These are phyloP conservation scores for Bipolaris oryzae DNA, from an alignment of 2,329 filamentous ascomycete genomes.

Conservation along the genomic window DNA sequence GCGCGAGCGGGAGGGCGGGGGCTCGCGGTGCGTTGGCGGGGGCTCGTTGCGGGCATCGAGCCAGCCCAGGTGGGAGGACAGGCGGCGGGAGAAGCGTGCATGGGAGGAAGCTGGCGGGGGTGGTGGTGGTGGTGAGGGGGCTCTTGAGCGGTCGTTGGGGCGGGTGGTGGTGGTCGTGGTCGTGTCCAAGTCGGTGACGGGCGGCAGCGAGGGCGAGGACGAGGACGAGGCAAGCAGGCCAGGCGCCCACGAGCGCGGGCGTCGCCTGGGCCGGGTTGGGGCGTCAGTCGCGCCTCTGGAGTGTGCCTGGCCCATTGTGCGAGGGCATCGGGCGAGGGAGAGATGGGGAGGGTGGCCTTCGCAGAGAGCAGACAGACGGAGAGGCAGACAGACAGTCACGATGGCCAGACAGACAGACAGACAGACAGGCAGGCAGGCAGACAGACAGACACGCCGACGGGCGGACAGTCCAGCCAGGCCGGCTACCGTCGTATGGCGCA, in stretches of 20 bases:
- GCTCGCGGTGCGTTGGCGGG: constrained; percentile 12
- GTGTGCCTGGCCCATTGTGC: constrained; percentile 48
- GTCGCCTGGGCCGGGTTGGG: constrained; percentile 34
- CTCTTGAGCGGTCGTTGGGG: constrained; percentile 22
- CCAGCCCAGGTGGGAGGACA: constrained; percentile 35
- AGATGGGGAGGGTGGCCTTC: constrained; percentile 18
- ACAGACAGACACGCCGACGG: not conserved
- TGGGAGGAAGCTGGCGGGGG: not conserved
- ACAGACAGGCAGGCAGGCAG: too few species aligned
- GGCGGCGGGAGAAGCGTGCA: constrained; percentile 31
- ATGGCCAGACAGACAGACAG: not conserved
- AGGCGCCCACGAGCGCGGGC: constrained; percentile 44
- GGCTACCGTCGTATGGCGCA: constrained; percentile 7
- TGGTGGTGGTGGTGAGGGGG: constrained; percentile 2
- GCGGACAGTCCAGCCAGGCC: not conserved
- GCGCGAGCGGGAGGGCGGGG: constrained; percentile 30
- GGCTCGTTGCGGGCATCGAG: constrained; percentile 43
- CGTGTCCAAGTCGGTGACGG: constrained; percentile 17
- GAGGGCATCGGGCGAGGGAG: constrained; percentile 30
- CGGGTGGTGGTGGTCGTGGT: constrained; percentile 20
- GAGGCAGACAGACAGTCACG: not conserved
- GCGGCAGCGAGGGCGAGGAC: constrained; percentile 12
- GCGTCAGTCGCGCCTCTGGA: constrained; percentile 38
- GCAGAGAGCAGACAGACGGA: constrained; percentile 17
- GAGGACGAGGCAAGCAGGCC: constrained; percentile 27